Evolutionary conservation across 31 red algal genomes (phyloP).

Genomic region (Odonthalia washingtoniensis): DNA sequence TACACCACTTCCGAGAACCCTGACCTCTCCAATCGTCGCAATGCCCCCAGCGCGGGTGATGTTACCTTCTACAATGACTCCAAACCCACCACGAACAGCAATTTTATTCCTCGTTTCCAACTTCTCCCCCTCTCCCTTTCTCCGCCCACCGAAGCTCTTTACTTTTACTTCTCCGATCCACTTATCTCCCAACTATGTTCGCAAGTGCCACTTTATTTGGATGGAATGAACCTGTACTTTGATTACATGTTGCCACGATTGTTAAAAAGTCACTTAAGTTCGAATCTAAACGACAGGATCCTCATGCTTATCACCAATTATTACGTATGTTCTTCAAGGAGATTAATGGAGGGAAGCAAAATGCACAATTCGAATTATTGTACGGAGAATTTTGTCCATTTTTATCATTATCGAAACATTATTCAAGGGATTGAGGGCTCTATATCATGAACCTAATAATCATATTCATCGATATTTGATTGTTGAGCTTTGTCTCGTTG

Average conservation of each 20-base stretch:
- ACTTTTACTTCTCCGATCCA: too few relatives aligned
- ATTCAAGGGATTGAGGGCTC: constrained; percentile 62
- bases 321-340: constrained; percentile 95
- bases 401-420: constrained; percentile 79
- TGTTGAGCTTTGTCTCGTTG: too few relatives aligned
- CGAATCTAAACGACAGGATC: constrained; percentile 62
- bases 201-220: constrained; percentile 91
- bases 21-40: too few relatives aligned
- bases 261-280: constrained; percentile 80
- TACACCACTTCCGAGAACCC: too few relatives aligned
- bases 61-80: too few relatives aligned
- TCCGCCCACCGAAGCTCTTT: too few relatives aligned
- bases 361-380: constrained; percentile 84
- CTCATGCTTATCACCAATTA: constrained; percentile 87
- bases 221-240: constrained; percentile 92
- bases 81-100: too few relatives aligned
- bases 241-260: constrained; percentile 87
- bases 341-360: constrained; percentile 76
- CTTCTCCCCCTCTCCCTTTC: too few relatives aligned
- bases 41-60: too few relatives aligned
- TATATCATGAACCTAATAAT: constrained; percentile 77
- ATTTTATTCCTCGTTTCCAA: too few relatives aligned
- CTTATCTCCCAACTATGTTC: too few relatives aligned
- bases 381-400: constrained; percentile 92
- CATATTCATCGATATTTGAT: constrained; percentile 68